Evolutionary conservation across 106 monocot genomes (phyloP), one percentile per base, ranked within the genome.

Genomic region (Allium cepa): DNA sequence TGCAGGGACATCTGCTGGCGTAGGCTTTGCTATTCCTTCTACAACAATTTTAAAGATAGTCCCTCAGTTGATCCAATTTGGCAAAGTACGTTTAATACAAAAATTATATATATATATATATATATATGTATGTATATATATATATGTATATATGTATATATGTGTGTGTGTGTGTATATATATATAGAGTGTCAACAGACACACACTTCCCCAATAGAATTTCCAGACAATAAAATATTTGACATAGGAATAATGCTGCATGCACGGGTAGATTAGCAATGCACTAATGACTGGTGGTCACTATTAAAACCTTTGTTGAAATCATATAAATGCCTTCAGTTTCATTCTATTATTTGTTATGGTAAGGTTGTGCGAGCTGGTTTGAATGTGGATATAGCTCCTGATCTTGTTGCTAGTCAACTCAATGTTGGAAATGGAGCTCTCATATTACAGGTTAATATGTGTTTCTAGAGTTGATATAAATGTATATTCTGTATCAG

Each of bases 1-100:
- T 76, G 64, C 77, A 99, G 97, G 97, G 26, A 87, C 92, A 64
- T 99, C 92, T 61, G 84, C 92, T 26, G 97, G 97, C 68, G 97
- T 99, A 26, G 92, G 92, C 47, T 99, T 97, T 78, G 97, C 92
- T 36, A 99, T 99, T 63, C 97, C 88, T 71, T 99, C 92, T 69
- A 87, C 86, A 69, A 85, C 89, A 69, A 86, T 99, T 50, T 80
- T 82, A 17, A 97, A 80, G 79, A 80, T 97, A 63, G 82, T 87
- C n/a, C 97, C 92, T 74, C 97, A 92, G 69, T 72, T 99, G 64
- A 99, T 92, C 62, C 80, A 89, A 63, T 86, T 89, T 81, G 92
- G 92, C 53, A 86, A 80, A 76, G 97, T 92, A 83, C 74, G 87
- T 17, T 46, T 47, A 7, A 4, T 36, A 36, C 36, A 36, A 62